Base-by-base conservation (phyloP, 2,329 filamentous ascomycete species). In the Davidsoniella neocaledoniae region DNA sequence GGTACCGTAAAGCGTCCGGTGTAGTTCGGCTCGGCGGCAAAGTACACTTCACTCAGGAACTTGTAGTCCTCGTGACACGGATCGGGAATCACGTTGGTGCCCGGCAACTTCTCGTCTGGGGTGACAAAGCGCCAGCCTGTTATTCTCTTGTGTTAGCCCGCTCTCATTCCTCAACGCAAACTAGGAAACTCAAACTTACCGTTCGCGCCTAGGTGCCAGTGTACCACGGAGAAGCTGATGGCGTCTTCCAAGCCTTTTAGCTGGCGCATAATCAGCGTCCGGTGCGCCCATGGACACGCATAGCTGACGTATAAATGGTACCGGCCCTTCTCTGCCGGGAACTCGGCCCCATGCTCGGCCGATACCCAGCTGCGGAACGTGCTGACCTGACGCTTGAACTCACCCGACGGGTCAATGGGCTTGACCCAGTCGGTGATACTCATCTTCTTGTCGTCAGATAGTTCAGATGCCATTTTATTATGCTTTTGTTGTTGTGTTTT, bases 241-340 rank as follows among this genome's bases (percentile, higher is more conserved):
- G 91, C 74, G 51, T 93, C 81, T 58, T 96, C 84, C 0, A 98
- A 73, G 0, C 90, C 91, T 69, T 96, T 98, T 59, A 98, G 74
- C 63, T 86, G 82, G 52, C 90, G 76, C 2, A 84, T 83, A 57
- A 96, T 94, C 56, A 96, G 71, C 0, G 86, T 82, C 41, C 91
- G 81, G 60, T 86, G 86, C 4, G 90, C 88, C 88, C 88, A 95
- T 3, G 88, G 88, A 65, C 88, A 95, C 5, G 88, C 88, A 65
- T 94, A 94, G 59, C 83, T 90, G 57, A 94, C 82, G 62, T 90
- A 98, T 58, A 98, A 77, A 66, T 98, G 91, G 64, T 98, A 98
- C 50, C 91, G 76, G 48, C 76, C 86, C 66, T 85, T 86, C 67
- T 96, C 90, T 1, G 86, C 76, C 4, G 86, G 83, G 58, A 87